Conservation (phyloP, 129 eudicot species). For the Arctium minus region DNA sequence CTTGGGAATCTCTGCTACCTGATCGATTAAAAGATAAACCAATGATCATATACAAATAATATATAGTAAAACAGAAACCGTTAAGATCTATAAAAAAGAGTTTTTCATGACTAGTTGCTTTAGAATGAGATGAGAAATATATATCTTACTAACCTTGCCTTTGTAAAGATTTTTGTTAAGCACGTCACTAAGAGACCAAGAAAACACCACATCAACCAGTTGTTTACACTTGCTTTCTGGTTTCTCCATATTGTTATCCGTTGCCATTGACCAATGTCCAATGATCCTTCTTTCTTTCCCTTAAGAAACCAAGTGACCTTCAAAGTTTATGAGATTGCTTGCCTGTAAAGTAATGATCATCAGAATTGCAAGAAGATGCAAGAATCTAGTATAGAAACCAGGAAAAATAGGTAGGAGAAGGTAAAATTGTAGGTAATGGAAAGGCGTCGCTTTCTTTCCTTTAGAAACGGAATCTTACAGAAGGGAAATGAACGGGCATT, state of each 20-base stretch:
- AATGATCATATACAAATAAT: not conserved
- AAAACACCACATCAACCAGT: conserved; percentile 28
- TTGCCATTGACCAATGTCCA: not conserved
- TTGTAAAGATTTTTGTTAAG: conserved; percentile 49
- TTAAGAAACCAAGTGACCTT: not conserved
- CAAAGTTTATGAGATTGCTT: not conserved
- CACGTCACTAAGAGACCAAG: conserved; percentile 44
- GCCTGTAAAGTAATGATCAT: not conserved
- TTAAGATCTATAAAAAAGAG: too few species aligned
- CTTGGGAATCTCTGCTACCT: conserved; percentile 36
- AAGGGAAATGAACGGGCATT: too few species aligned
- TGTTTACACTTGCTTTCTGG: not conserved
- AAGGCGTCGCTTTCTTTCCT: too few species aligned
- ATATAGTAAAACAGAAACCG: too few species aligned
- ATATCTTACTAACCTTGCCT: conserved; percentile 30
- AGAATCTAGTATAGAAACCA: not conserved
- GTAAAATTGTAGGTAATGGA: not conserved
- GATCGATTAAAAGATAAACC: not conserved
- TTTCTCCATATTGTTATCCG: not conserved
- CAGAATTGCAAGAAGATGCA: not conserved
- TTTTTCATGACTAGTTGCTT: too few species aligned
- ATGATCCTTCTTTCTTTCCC: not conserved
- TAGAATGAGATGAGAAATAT: not conserved
- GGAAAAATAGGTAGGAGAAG: not conserved
- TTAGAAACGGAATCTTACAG: too few species aligned